Base-by-base conservation (phyloP, 768 basidiomycete genomes). In the Fomitopsis serialis region DNA sequence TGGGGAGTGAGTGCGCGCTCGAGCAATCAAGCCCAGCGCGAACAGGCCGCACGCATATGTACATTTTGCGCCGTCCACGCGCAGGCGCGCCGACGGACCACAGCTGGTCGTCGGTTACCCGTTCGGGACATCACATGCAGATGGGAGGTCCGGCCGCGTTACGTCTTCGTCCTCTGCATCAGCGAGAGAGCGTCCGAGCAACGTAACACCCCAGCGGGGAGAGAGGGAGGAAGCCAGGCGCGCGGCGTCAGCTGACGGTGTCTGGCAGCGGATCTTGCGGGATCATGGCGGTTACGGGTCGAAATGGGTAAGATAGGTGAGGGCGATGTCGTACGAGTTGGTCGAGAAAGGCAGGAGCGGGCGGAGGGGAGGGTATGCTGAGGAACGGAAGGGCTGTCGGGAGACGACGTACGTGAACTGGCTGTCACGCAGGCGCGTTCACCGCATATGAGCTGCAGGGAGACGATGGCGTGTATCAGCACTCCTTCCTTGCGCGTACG, bases 391-490 rank as follows among this genome's bases (percentile, higher is more conserved):
- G 34, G 40, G 17, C 42, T 17, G 54, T 19, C n/a, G 49, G 40
- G 29, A 25, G 36, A 17, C 42, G 17, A 17, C 24, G 32, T 29
- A n/a, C 22, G 51, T 11, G 19, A 36, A 27, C 36, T 9, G 29
- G 29, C 29, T 4, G 37, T 40, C 37, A 17, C 15, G 19, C 37
- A 32, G 45, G 10, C 35, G 13, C 13, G 11, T 42, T 54, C 45
- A 58, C 44, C 54, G 52, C 52, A 55, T 55, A 35, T 53, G 58
- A 49, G 58, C 58, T 58, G 42, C 48, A 36, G 22, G 11, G 11
- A 29, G 22, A 15, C 12, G 29, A 32, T 6, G 42, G 25, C 15
- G 34, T 43, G 19, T 17, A 53, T 55, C 58, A 55, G 58, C 52
- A 49, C 19, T 9, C 21, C 25, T 49, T 36, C 15, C 32, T 24